phyloP scores from a whole-genome alignment of 345 rosid genomes.

The Garcia nutans region DNA sequence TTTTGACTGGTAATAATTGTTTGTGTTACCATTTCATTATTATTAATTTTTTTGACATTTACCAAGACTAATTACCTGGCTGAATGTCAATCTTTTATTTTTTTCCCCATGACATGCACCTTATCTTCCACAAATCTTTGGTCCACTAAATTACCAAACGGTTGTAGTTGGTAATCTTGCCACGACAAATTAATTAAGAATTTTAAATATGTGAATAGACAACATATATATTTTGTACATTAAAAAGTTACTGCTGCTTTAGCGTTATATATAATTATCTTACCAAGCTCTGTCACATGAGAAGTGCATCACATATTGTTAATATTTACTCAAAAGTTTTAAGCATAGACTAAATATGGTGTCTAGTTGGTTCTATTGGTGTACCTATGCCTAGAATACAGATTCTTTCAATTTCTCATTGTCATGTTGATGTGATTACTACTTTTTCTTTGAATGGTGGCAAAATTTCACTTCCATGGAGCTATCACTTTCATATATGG shows the following conservation, averaged over 20 bases:
- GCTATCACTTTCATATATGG: neutral
- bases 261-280: neutral
- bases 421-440: slow-evolving; percentile 4
- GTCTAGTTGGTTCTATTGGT: too few relatives aligned
- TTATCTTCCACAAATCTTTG: neutral
- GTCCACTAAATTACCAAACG: neutral
- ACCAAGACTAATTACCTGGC: neutral
- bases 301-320: too few relatives aligned
- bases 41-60: too few relatives aligned
- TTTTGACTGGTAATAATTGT: neutral
- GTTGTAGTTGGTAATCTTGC: neutral
- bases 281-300: neutral
- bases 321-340: too few relatives aligned
- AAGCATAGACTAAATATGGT: too few relatives aligned
- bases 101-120: neutral
- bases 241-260: neutral
- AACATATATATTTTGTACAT: neutral
- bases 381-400: too few relatives aligned
- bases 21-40: neutral
- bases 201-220: neutral
- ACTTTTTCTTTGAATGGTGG: neutral
- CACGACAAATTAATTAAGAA: neutral
- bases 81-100: neutral
- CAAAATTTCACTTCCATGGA: neutral
- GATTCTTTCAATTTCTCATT: neutral